A percentile compares a stretch with the other conserved stretches of the same genome.
These are phyloP conservation scores for Ormosia semicastrata DNA, from an alignment of 306 rosid genomes.

Conservation along the genomic window DNA sequence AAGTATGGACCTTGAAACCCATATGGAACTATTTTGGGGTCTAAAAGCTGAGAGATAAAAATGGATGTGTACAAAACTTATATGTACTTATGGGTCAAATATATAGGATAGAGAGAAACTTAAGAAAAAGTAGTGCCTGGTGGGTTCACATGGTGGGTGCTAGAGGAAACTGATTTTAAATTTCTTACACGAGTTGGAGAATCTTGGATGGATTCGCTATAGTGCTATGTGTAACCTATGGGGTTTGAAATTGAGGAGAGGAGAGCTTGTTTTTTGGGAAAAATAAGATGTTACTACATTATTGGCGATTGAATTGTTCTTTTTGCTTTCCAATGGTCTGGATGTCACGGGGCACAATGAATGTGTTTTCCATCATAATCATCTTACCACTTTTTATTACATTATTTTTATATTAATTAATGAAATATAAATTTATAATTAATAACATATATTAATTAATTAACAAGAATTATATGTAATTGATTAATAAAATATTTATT, in stretches of 20 bases:
- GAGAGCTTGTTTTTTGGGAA: constrained; percentile 8
- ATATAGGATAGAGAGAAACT: constrained; percentile 3
- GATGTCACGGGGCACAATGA: constrained; percentile 35
- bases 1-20: constrained; percentile 42
- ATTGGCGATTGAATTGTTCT: background rate
- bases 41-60: background rate
- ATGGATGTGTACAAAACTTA: background rate
- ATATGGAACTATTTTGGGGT: constrained; percentile 31
- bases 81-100: constrained; percentile 14
- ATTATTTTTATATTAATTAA: no score
- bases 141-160: constrained; percentile 34
- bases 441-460: no score
- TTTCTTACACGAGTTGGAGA: constrained; percentile 12
- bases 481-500: no score
- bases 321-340: constrained; percentile 2
- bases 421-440: no score
- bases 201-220: constrained; percentile 11
- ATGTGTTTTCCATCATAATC: background rate
- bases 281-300: constrained; percentile 22
- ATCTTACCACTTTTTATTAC: no score
- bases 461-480: no score
- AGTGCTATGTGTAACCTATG: background rate
- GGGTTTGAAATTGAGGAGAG: constrained; percentile 5
- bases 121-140: background rate
- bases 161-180: constrained; percentile 11